phyloP scores from a whole-genome alignment of 805 yeast species.

The Hanseniaspora hatyaiensis region DNA sequence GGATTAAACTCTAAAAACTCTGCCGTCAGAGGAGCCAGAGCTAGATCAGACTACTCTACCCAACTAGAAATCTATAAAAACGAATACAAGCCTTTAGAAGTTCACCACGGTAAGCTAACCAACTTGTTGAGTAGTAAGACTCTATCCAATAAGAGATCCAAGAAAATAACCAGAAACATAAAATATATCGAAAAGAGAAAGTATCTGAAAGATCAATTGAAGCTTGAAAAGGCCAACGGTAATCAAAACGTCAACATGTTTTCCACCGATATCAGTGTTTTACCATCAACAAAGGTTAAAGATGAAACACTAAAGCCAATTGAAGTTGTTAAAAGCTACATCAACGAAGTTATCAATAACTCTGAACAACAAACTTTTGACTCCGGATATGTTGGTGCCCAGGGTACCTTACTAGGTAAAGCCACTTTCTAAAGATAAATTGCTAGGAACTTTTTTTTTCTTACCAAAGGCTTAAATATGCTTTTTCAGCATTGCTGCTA shows the following conservation, averaged over 20 bases:
- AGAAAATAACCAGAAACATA: slow-evolving; percentile 69
- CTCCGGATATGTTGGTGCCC: slow-evolving; percentile 36
- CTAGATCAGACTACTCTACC: slow-evolving; percentile 25
- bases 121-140: slow-evolving; percentile 41
- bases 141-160: slow-evolving; percentile 63
- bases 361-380: slow-evolving; percentile 30
- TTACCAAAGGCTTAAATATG: no score
- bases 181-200: slow-evolving; percentile 55
- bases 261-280: slow-evolving; percentile 37
- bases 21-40: slow-evolving; percentile 23
- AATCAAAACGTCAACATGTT: slow-evolving; percentile 37
- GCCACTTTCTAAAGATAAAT: slow-evolving; percentile 46
- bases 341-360: slow-evolving; percentile 12
- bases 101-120: slow-evolving; percentile 18
- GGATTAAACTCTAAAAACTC: slow-evolving; percentile 35
- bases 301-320: slow-evolving; percentile 17
- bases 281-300: slow-evolving; percentile 15
- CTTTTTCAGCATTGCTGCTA: no score
- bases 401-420: slow-evolving; percentile 78
- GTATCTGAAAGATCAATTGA: slow-evolving; percentile 33
- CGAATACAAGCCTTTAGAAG: slow-evolving; percentile 20
- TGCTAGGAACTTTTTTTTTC: no score
- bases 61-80: slow-evolving; percentile 35
- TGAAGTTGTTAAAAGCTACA: slow-evolving; percentile 22
- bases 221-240: slow-evolving; percentile 21